Conservation (phyloP, 2,329 filamentous ascomycete genomes). For the Ophiostoma australiae region DNA sequence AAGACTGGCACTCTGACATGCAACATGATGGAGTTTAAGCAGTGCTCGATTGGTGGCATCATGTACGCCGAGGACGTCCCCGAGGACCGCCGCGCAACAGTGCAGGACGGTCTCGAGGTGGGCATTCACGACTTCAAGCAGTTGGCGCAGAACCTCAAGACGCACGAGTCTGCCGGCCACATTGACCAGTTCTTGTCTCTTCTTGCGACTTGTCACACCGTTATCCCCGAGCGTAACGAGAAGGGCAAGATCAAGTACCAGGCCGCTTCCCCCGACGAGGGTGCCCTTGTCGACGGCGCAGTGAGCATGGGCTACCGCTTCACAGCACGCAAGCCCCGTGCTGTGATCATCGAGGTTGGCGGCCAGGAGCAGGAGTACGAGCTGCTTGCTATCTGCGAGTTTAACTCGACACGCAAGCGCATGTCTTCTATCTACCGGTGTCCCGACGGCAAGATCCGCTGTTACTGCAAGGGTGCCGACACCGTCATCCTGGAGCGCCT, state of each 20-base stretch:
- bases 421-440: conserved; percentile 98
- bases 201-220: conserved; percentile 88
- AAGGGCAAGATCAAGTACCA: conserved; percentile 92
- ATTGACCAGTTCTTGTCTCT: conserved; percentile 81
- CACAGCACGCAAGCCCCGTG: conserved; percentile 78
- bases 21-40: conserved; percentile 97
- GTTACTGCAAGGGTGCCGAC: conserved; percentile 95
- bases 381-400: conserved; percentile 93
- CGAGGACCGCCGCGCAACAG: conserved; percentile 77
- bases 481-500: conserved; percentile 95
- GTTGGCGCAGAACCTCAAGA: conserved; percentile 62
- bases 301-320: conserved; percentile 83
- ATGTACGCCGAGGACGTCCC: conserved; percentile 91
- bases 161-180: conserved; percentile 46
- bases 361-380: conserved; percentile 77
- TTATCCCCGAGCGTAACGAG: conserved; percentile 84
- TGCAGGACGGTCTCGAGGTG: conserved; percentile 70
- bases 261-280: conserved; percentile 94
- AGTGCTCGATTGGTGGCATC: conserved; percentile 86
- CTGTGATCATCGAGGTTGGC: conserved; percentile 75
- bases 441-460: conserved; percentile 87
- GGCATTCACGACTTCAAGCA: conserved; percentile 81
- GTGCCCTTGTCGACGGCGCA: conserved; percentile 91
- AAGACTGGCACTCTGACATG: conserved; percentile 88
- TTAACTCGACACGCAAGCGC: conserved; percentile 94